phyloP scores from a whole-genome alignment of 2,329 filamentous ascomycete genomes.

The Penicillium paneum region DNA sequence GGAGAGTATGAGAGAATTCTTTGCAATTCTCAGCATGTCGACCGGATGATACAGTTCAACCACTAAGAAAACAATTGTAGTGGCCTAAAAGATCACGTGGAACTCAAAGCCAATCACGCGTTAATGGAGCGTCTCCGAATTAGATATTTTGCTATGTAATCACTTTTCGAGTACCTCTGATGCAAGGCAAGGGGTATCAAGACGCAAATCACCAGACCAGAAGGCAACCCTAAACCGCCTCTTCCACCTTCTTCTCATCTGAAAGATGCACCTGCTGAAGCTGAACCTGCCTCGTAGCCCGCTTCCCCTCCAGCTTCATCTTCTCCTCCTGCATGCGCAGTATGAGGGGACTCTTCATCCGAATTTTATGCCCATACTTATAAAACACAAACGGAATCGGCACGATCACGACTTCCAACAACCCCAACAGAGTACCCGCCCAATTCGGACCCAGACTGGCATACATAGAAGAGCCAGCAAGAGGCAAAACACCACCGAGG shows the following conservation, averaged over 20 bases:
- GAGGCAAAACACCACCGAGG: slow-evolving; percentile 73
- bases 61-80: background rate
- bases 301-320: slow-evolving; percentile 45
- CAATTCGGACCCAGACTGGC: slow-evolving; percentile 66
- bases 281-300: slow-evolving; percentile 21
- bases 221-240: slow-evolving; percentile 6
- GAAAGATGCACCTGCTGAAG: slow-evolving; percentile 7
- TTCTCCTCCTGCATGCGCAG: slow-evolving; percentile 56
- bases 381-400: slow-evolving; percentile 81
- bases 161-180: slow-evolving; percentile 16
- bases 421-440: slow-evolving; percentile 71
- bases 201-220: background rate
- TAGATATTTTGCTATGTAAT: slow-evolving; percentile 3
- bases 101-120: background rate
- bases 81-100: background rate
- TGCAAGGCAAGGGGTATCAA: slow-evolving; percentile 16
- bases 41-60: slow-evolving; percentile 26
- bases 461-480: slow-evolving; percentile 74
- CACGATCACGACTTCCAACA: slow-evolving; percentile 70
- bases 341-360: slow-evolving; percentile 56
- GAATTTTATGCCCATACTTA: slow-evolving; percentile 55
- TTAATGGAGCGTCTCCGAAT: slow-evolving; percentile 7
- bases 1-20: slow-evolving; percentile 66
- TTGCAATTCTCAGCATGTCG: slow-evolving; percentile 36
- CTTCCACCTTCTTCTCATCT: slow-evolving; percentile 20